A percentile compares a stretch with the other conserved stretches of the same genome.
These are phyloP conservation scores for Monosporascus sp. DNA, from an alignment of 2,329 filamentous ascomycete genomes.

Conservation along the genomic window DNA sequence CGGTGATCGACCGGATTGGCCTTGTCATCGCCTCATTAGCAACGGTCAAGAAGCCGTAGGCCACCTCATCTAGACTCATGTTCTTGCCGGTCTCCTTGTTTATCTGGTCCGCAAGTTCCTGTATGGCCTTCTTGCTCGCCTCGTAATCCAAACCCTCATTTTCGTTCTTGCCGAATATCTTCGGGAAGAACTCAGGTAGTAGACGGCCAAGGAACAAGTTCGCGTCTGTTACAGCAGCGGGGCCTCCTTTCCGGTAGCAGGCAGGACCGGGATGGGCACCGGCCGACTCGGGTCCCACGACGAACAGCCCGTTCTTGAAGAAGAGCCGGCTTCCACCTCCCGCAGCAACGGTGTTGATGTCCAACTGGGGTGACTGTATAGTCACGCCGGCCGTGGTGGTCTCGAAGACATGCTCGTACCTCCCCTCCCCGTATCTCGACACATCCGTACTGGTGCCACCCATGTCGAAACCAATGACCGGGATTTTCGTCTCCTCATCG, in stretches of 20 bases:
- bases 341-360: constrained; percentile 92
- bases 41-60: constrained; percentile 82
- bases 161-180: constrained; percentile 89
- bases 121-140: constrained; percentile 69
- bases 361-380: constrained; percentile 84
- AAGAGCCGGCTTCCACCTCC: constrained; percentile 82
- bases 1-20: constrained; percentile 83
- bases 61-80: constrained; percentile 78
- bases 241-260: constrained; percentile 85
- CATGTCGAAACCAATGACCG: constrained; percentile 95
- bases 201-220: constrained; percentile 81
- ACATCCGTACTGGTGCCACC: constrained; percentile 84
- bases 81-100: constrained; percentile 66
- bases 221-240: constrained; percentile 88
- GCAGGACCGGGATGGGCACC: constrained; percentile 85
- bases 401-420: constrained; percentile 91
- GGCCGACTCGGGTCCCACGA: constrained; percentile 84
- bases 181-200: constrained; percentile 86
- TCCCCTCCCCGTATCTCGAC: constrained; percentile 75
- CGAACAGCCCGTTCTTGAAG: constrained; percentile 84
- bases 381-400: constrained; percentile 92
- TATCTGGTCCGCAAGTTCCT: constrained; percentile 70
- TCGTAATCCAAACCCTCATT: constrained; percentile 72
- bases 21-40: constrained; percentile 90
- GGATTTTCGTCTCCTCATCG: constrained; percentile 72